Conservation (phyloP, 768 basidiomycete species). For the Leucogyrophana mollusca region DNA sequence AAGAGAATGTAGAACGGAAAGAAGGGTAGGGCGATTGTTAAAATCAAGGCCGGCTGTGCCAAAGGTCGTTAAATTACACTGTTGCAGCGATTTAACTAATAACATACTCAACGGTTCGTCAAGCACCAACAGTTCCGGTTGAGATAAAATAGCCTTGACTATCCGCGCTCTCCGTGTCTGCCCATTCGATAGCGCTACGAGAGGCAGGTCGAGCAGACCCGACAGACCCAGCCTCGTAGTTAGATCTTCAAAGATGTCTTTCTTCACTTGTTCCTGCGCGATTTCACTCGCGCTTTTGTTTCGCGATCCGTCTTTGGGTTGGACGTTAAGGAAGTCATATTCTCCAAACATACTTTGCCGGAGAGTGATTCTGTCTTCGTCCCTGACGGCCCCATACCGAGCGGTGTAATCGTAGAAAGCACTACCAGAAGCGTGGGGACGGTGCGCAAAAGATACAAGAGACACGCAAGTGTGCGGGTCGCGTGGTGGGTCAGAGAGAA, state of each 20-base stretch:
- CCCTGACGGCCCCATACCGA: slow-evolving; percentile 84
- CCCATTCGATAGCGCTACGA: slow-evolving; percentile 86
- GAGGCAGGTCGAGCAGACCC: slow-evolving; percentile 73
- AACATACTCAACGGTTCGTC: slow-evolving; percentile 87
- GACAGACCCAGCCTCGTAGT: slow-evolving; percentile 55
- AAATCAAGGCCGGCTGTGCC: slow-evolving; percentile 78
- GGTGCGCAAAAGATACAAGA: slow-evolving; percentile 68
- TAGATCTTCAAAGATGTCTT: slow-evolving; percentile 49
- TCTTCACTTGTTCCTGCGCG: slow-evolving; percentile 24
- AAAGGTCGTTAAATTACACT: background rate
- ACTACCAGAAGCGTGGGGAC: slow-evolving; percentile 52
- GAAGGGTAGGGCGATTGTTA: slow-evolving; percentile 52
- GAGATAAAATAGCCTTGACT: slow-evolving; percentile 65
- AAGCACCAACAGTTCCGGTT: slow-evolving; percentile 76
- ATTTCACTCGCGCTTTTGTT: slow-evolving; percentile 22
- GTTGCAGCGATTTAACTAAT: background rate
- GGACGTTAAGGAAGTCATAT: slow-evolving; percentile 34
- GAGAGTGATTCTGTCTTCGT: slow-evolving; percentile 79
- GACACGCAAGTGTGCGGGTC: slow-evolving; percentile 53
- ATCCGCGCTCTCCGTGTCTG: slow-evolving; percentile 89
- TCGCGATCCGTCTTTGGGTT: slow-evolving; percentile 17
- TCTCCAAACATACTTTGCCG: slow-evolving; percentile 67
- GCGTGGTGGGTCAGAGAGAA: slow-evolving; percentile 41
- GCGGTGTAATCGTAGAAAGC: slow-evolving; percentile 93
- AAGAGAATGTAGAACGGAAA: slow-evolving; percentile 52